These are phyloP conservation scores for Aspergillus biplanus DNA, from an alignment of 495 filamentous ascomycete species.

Conservation along the genomic window DNA sequence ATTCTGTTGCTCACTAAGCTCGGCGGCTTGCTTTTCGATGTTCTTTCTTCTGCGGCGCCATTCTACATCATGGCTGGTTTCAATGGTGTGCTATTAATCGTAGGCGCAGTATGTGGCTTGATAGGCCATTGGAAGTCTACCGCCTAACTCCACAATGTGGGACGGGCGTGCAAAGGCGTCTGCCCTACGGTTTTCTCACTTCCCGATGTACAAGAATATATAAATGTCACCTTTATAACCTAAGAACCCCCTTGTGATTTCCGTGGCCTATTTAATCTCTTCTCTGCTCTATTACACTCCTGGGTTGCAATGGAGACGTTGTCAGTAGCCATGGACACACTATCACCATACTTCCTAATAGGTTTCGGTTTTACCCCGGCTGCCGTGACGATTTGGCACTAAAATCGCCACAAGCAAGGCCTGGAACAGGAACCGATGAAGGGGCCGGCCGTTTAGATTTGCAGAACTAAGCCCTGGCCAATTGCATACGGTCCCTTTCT, in stretches of 20 bases:
- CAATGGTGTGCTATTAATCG: slow-evolving; percentile 70
- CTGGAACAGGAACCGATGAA: neutral
- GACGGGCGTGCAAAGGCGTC: neutral
- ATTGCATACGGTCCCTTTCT: neutral
- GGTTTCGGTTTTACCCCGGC: no score
- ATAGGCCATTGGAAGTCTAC: slow-evolving; percentile 21
- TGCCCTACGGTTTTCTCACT: no score
- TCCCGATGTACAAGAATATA: no score
- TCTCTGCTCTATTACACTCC: no score
- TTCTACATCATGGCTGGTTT: slow-evolving; percentile 93
- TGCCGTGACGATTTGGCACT: no score
- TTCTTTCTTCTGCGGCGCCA: slow-evolving; percentile 67
- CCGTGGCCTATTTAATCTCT: no score
- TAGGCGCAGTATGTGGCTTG: slow-evolving; percentile 49
- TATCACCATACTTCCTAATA: no score
- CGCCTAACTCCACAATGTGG: neutral
- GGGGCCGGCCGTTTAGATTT: neutral
- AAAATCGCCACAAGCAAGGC: no score
- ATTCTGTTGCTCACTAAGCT: slow-evolving; percentile 91
- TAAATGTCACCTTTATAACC: no score
- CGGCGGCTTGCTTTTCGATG: slow-evolving; percentile 85
- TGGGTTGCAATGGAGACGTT: no score
- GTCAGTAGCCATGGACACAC: no score
- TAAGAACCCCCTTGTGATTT: no score
- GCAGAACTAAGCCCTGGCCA: neutral